phyloP scores from a whole-genome alignment of 768 basidiomycete genomes.

The Gymnopilus dilepis region DNA sequence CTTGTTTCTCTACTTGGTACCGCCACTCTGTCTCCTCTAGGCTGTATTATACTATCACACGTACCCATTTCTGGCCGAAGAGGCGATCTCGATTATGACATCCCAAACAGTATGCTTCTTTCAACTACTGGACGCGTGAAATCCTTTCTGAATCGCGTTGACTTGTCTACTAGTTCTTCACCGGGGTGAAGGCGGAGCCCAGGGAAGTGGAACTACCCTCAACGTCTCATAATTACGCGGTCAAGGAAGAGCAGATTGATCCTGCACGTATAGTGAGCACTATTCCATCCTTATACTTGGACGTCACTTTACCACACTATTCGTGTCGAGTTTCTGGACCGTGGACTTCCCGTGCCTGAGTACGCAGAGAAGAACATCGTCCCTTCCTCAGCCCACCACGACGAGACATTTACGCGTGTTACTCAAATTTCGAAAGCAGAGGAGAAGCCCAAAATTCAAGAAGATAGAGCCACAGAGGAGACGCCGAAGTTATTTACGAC shows the following conservation, averaged over 20 bases:
- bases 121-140: neutral
- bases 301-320: neutral
- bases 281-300: neutral
- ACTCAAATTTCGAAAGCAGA: neutral
- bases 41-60: neutral
- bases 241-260: slow-evolving; percentile 40
- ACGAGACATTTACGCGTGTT: neutral
- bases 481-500: slow-evolving; percentile 36
- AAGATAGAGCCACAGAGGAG: neutral
- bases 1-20: neutral
- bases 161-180: slow-evolving; percentile 7
- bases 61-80: neutral
- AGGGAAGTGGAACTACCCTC: slow-evolving; percentile 22
- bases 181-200: slow-evolving; percentile 37
- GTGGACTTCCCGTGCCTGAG: slow-evolving; percentile 31
- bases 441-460: neutral
- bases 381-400: neutral
- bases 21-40: neutral
- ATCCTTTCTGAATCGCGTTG: neutral
- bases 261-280: slow-evolving; percentile 31
- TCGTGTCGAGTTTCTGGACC: slow-evolving; percentile 27
- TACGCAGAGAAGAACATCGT: slow-evolving; percentile 20
- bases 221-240: neutral
- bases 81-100: neutral
- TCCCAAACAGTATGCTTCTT: neutral